Evolutionary conservation across 768 basidiomycete genomes (phyloP).

Genomic region (Tylopilus vinaceipallidus): DNA sequence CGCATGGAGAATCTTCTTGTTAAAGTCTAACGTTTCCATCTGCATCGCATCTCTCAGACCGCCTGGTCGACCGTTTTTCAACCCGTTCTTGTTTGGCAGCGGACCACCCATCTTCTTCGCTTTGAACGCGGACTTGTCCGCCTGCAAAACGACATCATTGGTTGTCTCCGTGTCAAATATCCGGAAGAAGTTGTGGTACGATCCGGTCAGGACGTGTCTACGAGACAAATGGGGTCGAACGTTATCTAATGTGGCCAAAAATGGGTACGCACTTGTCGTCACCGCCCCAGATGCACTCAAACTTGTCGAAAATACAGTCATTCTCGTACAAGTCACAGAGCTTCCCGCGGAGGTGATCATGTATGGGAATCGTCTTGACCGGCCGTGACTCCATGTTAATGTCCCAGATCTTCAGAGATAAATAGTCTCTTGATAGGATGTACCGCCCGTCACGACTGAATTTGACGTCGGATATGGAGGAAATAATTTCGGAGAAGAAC

Average conservation of each 20-base stretch:
- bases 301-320: slow-evolving; percentile 99
- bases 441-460: slow-evolving; percentile 97
- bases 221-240: slow-evolving; percentile 2
- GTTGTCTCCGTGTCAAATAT: slow-evolving; percentile 92
- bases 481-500: slow-evolving; percentile 99
- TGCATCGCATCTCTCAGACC: slow-evolving; percentile 82
- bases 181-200: slow-evolving; percentile 99
- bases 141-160: slow-evolving; percentile 92
- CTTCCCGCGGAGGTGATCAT: slow-evolving; percentile 95
- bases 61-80: slow-evolving; percentile 77
- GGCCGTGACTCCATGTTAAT: slow-evolving; percentile 98
- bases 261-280: slow-evolving; percentile 80
- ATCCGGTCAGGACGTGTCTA: slow-evolving; percentile 97
- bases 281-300: slow-evolving; percentile 97
- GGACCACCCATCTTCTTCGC: slow-evolving; percentile 97
- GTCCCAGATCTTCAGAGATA: slow-evolving; percentile 99
- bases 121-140: slow-evolving; percentile 99
- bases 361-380: slow-evolving; percentile 96
- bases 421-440: slow-evolving; percentile 94
- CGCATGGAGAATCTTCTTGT: slow-evolving; percentile 95
- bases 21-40: slow-evolving; percentile 83
- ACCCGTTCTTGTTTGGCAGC: slow-evolving; percentile 61
- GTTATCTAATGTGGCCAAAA: slow-evolving; percentile 10
- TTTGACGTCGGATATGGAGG: slow-evolving; percentile 99
- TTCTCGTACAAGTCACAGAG: slow-evolving; percentile 99